Evolutionary conservation across 352 stramenopile species (phyloP), one percentile per base, ranked within the genome.

Genomic region (Phytophthora lateralis): DNA sequence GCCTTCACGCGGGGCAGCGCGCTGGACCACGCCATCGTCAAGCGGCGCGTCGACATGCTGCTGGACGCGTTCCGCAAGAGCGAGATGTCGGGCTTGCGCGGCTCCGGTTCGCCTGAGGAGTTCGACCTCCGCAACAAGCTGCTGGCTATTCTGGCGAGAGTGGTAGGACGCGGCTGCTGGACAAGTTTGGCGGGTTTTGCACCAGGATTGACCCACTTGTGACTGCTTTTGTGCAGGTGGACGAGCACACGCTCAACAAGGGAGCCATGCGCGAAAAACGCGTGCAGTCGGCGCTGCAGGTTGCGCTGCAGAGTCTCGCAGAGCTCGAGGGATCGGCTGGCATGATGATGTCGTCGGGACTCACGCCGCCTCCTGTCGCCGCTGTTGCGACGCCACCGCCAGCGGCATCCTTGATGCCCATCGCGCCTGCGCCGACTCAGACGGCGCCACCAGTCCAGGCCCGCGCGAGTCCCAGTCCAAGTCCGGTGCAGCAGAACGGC

Each of bases 1-100:
- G 9, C 21, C 15, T 69, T 76, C 45, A 49, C 43, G 38, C 55
- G 59, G 6, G 63, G 60, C 15, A 60, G 43, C 21, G 37, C 68
- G 17, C 50, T 76, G 56, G 71, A 80, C 21, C 60, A 75, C 49
- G 70, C 67, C 14, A 67, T 76, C 35, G 68, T 76, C 10, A 80
- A 80, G 59, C 63, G 71, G 39, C 71, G 71, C 32, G 60, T 72
- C 2, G 71, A 80, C 30, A 75, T 76, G 67, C 47, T 80, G 54
- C 49, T 80, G 29, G 68, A 75, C 8, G 68, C 71, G 1, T 72
- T 62, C 41, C 71, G 71, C 21, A 75, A 75, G 63, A 63, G 68
- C 39, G 71, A 80, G 24, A 75, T 74, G 63, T 58, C 46, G n/a
- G 60, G 52, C 0, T 35, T 80, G 50, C 71, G 71, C 41, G 68